These are phyloP conservation scores for Tylopilus orsonianus DNA, from an alignment of 1,284 basidiomycete species.

Conservation along the genomic window DNA sequence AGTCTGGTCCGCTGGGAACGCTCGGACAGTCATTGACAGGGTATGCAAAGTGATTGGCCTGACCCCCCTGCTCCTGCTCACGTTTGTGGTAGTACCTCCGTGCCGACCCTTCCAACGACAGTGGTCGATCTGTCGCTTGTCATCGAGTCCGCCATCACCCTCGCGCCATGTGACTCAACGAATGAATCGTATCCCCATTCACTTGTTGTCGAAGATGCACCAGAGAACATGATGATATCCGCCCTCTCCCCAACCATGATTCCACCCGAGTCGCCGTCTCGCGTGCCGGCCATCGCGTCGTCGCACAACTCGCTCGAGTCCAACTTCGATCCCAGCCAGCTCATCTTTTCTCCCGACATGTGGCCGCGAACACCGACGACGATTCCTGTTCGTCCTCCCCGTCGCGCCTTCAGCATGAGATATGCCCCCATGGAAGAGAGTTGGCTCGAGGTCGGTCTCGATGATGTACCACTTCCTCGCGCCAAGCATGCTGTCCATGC, in stretches of 20 bases:
- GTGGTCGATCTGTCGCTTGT: constrained; percentile 26
- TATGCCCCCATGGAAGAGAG: neutral
- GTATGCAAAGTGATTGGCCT: constrained; percentile 9
- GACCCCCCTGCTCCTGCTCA: constrained; percentile 1
- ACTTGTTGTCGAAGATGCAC: constrained; percentile 3
- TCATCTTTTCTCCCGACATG: constrained; percentile 7
- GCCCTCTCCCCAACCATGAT: constrained; percentile 5
- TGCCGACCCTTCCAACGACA: constrained; percentile 22
- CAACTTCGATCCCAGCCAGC: constrained; percentile 24
- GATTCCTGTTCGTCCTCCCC: constrained; percentile 10
- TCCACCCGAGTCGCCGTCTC: constrained; percentile 38
- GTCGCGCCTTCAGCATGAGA: constrained; percentile 7
- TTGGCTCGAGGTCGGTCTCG: neutral
- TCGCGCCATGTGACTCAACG: constrained; percentile 5
- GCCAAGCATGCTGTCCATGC: constrained; percentile 1
- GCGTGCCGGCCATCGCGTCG: constrained; percentile 29
- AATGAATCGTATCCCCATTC: constrained; percentile 9
- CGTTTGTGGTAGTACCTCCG: constrained; percentile 15
- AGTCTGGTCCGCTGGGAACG: neutral
- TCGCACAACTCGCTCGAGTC: constrained; percentile 32
- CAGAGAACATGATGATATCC: constrained; percentile 15
- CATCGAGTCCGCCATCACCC: constrained; percentile 12
- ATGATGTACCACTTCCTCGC: neutral
- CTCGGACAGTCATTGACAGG: constrained; percentile 3
- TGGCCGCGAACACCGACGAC: constrained; percentile 25